Conservation (phyloP, 805 yeast genomes). For the Dipodascopsis tothii region DNA sequence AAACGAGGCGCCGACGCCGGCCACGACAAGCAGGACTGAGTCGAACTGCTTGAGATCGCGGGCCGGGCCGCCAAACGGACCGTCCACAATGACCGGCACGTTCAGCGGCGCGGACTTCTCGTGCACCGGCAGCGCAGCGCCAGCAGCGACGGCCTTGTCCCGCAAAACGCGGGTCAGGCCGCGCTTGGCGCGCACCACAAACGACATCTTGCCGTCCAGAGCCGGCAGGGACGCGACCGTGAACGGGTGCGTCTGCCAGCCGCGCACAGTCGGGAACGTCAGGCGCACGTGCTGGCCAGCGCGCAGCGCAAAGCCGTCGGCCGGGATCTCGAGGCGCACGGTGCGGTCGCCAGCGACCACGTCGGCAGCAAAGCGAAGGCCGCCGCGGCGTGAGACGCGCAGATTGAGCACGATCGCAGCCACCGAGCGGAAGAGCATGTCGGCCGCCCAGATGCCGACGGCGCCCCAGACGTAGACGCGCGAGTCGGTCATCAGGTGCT, state of each 20-base stretch:
- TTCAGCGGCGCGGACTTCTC: neutral
- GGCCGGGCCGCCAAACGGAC: slow-evolving; percentile 42
- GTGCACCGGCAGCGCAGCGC: neutral
- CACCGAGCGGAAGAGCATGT: slow-evolving; percentile 19
- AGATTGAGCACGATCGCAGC: neutral
- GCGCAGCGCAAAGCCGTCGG: slow-evolving; percentile 8
- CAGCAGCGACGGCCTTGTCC: neutral
- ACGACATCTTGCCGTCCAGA: too few species aligned
- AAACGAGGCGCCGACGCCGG: slow-evolving; percentile 44
- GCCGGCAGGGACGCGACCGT: slow-evolving; percentile 38
- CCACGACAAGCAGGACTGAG: slow-evolving; percentile 34
- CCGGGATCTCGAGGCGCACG: slow-evolving; percentile 8
- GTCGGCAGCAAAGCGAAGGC: slow-evolving; percentile 1
- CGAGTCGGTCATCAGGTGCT: slow-evolving; percentile 25
- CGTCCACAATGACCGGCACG: slow-evolving; percentile 37
- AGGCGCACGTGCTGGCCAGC: slow-evolving; percentile 24
- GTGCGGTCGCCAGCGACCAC: slow-evolving; percentile 1
- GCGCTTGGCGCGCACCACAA: slow-evolving; percentile 33
- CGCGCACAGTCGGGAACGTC: slow-evolving; percentile 21
- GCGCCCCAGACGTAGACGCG: slow-evolving; percentile 24
- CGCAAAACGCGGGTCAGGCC: slow-evolving; percentile 11
- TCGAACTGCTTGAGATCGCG: slow-evolving; percentile 41
- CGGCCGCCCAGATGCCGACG: slow-evolving; percentile 24
- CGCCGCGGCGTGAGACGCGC: neutral
- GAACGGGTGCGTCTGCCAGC: slow-evolving; percentile 24